These are phyloP conservation scores for Gastrodia elata DNA, from an alignment of 106 monocot species.

Conservation along the genomic window DNA sequence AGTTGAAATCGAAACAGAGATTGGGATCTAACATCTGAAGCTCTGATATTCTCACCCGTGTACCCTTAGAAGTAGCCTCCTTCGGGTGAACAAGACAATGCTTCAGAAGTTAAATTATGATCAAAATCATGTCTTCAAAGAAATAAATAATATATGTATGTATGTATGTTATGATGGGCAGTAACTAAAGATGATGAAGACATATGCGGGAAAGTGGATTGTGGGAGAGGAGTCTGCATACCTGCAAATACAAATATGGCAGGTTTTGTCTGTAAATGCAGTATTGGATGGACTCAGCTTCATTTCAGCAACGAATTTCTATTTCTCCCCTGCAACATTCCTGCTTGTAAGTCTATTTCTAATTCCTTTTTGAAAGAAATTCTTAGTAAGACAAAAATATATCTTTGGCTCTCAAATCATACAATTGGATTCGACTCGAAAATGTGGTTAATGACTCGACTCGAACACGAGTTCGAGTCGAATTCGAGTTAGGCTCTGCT, in stretches of 20 bases:
- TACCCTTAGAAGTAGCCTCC: neutral
- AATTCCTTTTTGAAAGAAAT: no score
- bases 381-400: no score
- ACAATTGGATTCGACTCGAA: no score
- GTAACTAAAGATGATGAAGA: slow-evolving; percentile 1
- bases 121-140: no score
- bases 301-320: slow-evolving; percentile 4
- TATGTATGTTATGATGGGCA: neutral
- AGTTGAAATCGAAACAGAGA: no score
- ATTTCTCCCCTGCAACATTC: slow-evolving; percentile 39
- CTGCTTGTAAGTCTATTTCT: slow-evolving; percentile 22
- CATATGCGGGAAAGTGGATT: slow-evolving; percentile 14
- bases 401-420: no score
- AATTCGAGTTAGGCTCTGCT: no score
- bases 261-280: slow-evolving; percentile 25
- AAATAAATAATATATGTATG: neutral
- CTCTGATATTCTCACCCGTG: no score
- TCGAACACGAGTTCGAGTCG: no score
- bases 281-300: slow-evolving; percentile 24
- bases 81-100: neutral
- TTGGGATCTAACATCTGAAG: no score
- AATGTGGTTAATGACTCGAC: no score
- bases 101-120: neutral
- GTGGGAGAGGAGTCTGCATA: slow-evolving; percentile 34
- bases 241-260: neutral